A percentile compares a stretch with the other conserved stretches of the same genome.
Evolutionary conservation across 805 yeast species (phyloP).

Genomic region (Zygosaccharomyces bailii): DNA sequence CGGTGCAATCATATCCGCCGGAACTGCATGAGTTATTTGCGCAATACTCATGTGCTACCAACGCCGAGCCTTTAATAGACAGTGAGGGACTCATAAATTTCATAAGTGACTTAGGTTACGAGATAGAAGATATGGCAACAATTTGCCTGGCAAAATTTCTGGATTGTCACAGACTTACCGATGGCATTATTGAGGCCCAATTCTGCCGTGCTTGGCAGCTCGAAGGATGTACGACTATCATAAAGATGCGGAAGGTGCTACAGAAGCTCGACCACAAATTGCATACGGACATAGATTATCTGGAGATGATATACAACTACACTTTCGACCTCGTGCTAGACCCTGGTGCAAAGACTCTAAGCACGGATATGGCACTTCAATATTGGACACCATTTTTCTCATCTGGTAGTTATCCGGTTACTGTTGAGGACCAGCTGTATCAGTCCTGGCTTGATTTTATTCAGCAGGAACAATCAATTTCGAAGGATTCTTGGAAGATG

Average conservation of each 20-base stretch:
- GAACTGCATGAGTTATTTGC: constrained; percentile 21
- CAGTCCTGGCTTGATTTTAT: constrained; percentile 61
- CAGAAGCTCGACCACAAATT: constrained; percentile 36
- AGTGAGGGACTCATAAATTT: constrained; percentile 75
- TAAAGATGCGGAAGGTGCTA: constrained; percentile 47
- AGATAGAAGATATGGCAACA: constrained; percentile 71
- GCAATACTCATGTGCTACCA: constrained; percentile 21
- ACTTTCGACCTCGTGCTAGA: constrained; percentile 67
- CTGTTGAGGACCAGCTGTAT: constrained; percentile 34
- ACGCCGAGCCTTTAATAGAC: constrained; percentile 46
- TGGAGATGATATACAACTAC: constrained; percentile 62
- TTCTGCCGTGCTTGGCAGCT: constrained; percentile 27
- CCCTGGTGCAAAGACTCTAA: constrained; percentile 53
- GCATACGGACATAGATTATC: constrained; percentile 39
- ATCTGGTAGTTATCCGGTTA: constrained; percentile 15
- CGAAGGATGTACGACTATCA: constrained; percentile 33
- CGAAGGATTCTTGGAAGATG: constrained; percentile 86
- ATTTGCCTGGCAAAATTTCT: constrained; percentile 68
- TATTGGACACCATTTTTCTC: constrained; percentile 73
- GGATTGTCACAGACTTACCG: constrained; percentile 35
- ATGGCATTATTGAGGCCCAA: constrained; percentile 22
- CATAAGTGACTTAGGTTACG: constrained; percentile 61
- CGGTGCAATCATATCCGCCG: constrained; percentile 17
- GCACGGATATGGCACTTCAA: constrained; percentile 58
- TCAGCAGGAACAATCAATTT: constrained; percentile 43